Conservation (phyloP, 345 rosid species). For the Raphanus raphanistrum region DNA sequence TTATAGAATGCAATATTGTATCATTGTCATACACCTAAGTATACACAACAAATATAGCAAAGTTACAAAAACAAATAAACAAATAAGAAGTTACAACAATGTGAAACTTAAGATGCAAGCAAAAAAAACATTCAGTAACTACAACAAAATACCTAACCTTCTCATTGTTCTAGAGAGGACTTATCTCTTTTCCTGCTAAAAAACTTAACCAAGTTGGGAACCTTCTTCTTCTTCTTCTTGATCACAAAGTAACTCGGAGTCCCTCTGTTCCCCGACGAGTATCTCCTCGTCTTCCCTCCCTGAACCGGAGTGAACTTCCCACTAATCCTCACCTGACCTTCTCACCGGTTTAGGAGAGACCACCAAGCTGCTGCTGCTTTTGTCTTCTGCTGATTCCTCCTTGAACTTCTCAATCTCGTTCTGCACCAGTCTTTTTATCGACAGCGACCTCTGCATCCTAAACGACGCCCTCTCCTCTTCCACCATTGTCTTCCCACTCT, state of each 20-base stretch:
- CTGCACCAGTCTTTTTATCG: constrained; percentile 53
- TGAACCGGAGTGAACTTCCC: constrained; percentile 45
- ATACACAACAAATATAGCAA: not conserved
- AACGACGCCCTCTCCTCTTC: constrained; percentile 55
- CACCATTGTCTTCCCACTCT: constrained; percentile 45
- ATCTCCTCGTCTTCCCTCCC: constrained; percentile 44
- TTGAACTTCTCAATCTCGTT: constrained; percentile 51
- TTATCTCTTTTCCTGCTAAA: constrained; percentile 46
- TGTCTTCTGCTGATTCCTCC: constrained; percentile 26
- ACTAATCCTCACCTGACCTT: constrained; percentile 40
- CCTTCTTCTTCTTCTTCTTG: constrained; percentile 66
- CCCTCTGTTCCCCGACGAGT: constrained; percentile 47
- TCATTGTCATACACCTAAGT: not conserved
- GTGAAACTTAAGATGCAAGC: constrained; percentile 24
- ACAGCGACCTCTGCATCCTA: constrained; percentile 50
- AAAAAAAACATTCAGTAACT: constrained; percentile 5
- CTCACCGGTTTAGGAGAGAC: constrained; percentile 36
- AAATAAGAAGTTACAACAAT: constrained; percentile 17
- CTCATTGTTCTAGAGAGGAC: constrained; percentile 16
- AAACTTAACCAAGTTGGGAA: constrained; percentile 58
- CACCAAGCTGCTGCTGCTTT: not conserved
- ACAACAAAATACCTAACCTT: constrained; percentile 6
- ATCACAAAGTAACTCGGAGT: constrained; percentile 48
- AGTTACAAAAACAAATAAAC: constrained; percentile 28
- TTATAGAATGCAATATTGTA: not conserved